Conservation (phyloP, 306 rosid species). For the Psophocarpus tetragonolobus region DNA sequence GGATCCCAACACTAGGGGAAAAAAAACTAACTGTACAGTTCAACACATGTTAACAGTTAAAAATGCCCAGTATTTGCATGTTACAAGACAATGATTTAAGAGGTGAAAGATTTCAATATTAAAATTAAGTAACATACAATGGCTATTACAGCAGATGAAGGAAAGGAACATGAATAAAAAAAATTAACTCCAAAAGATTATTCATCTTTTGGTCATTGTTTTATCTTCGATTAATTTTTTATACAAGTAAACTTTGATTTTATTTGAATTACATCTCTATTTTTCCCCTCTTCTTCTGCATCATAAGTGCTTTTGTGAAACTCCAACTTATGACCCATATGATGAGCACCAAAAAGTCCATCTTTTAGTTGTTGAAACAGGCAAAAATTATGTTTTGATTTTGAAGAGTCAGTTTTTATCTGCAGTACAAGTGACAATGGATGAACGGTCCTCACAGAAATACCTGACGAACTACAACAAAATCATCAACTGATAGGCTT, state of each 20-base stretch:
- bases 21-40: not conserved
- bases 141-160: not conserved
- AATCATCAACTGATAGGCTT: conserved; percentile 74
- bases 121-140: not conserved
- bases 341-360: not conserved
- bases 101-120: not conserved
- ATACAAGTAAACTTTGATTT: not conserved
- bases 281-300: not conserved
- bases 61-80: not conserved
- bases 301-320: not conserved
- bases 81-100: not conserved
- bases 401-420: not conserved
- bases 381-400: not conserved
- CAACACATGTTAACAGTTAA: too few species aligned
- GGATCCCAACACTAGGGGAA: not conserved
- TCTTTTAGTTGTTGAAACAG: not conserved
- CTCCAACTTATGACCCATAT: not conserved
- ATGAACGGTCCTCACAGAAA: not conserved
- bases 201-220: conserved; percentile 10
- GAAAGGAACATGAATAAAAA: not conserved
- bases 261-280: not conserved
- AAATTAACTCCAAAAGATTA: not conserved
- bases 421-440: not conserved
- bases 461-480: conserved; percentile 87
- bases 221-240: not conserved